Evolutionary conservation across 371 early-diverging fungal species (phyloP).

Genomic region (Syncephalastrum monosporum): DNA sequence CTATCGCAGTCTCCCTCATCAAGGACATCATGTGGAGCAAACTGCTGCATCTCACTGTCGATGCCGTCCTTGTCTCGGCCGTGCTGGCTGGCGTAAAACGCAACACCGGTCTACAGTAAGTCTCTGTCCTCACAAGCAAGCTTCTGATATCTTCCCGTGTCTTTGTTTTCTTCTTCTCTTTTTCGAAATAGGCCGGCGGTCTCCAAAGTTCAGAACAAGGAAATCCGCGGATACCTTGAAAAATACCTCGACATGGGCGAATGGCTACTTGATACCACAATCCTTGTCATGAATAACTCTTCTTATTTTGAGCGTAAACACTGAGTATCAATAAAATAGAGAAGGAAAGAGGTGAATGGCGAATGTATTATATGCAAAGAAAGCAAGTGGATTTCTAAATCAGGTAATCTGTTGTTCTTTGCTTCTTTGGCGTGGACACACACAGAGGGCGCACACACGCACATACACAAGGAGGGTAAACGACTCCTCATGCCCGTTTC

Average conservation of each 20-base stretch:
- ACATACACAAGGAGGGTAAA: too few relatives aligned
- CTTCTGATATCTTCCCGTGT: not conserved
- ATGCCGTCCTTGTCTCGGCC: slow-evolving; percentile 71
- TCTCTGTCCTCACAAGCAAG: not conserved
- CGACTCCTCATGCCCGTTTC: too few relatives aligned
- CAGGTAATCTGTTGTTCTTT: too few relatives aligned
- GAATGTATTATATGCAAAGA: slow-evolving; percentile 1
- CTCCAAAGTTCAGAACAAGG: slow-evolving; percentile 53
- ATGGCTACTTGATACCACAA: slow-evolving; percentile 62
- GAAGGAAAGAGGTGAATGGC: not conserved
- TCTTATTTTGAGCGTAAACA: slow-evolving; percentile 53
- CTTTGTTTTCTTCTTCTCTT: not conserved
- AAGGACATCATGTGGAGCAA: slow-evolving; percentile 41
- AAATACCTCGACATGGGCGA: slow-evolving; percentile 69
- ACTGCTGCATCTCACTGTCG: slow-evolving; percentile 64
- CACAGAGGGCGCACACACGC: too few relatives aligned
- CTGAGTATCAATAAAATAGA: not conserved
- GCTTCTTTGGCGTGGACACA: too few relatives aligned
- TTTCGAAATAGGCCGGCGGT: slow-evolving; percentile 49
- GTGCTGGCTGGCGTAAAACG: slow-evolving; percentile 77
- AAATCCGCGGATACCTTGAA: slow-evolving; percentile 51
- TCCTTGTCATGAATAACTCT: slow-evolving; percentile 53
- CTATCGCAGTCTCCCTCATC: slow-evolving; percentile 20
- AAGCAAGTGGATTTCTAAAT: too few relatives aligned
- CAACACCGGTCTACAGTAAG: slow-evolving; percentile 65